phyloP scores from a whole-genome alignment of 2,329 filamentous ascomycete species.

The Colletotrichum sojae region DNA sequence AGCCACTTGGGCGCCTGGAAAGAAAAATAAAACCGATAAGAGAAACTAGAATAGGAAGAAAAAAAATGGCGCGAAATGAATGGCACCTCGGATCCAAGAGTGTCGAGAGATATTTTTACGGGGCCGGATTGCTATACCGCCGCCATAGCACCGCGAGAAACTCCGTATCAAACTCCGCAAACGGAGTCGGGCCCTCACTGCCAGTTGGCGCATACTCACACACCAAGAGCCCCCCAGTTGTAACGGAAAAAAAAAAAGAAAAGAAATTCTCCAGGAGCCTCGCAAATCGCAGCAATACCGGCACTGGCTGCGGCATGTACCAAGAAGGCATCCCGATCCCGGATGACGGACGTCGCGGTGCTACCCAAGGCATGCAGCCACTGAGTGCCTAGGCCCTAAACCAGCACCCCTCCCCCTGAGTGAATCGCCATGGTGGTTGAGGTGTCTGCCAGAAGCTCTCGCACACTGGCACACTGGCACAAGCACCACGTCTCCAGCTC shows the following conservation, averaged over 20 bases:
- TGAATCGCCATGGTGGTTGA: no score
- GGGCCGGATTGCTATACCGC: constrained; percentile 22
- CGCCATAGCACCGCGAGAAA: constrained; percentile 37
- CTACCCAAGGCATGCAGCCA: no score
- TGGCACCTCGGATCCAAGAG: no score
- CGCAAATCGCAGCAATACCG: no score
- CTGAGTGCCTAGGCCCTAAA: no score
- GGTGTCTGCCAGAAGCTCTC: no score
- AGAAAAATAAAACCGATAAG: not conserved
- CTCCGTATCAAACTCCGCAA: constrained; percentile 35
- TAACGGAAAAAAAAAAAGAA: not conserved
- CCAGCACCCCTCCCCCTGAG: no score
- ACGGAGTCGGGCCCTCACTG: constrained; percentile 9
- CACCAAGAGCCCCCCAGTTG: no score
- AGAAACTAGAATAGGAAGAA: not conserved
- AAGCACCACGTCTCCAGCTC: no score
- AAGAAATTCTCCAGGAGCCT: not conserved
- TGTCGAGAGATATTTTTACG: not conserved
- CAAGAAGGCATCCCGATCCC: not conserved
- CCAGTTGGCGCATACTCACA: not conserved
- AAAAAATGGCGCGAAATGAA: not conserved
- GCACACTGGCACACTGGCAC: no score
- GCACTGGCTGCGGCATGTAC: not conserved
- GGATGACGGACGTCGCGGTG: not conserved
- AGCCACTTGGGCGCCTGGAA: not conserved